A percentile compares a stretch with the other conserved stretches of the same genome.
phyloP scores from a whole-genome alignment of 768 basidiomycete species.

The Dioszegia aurantiaca region DNA sequence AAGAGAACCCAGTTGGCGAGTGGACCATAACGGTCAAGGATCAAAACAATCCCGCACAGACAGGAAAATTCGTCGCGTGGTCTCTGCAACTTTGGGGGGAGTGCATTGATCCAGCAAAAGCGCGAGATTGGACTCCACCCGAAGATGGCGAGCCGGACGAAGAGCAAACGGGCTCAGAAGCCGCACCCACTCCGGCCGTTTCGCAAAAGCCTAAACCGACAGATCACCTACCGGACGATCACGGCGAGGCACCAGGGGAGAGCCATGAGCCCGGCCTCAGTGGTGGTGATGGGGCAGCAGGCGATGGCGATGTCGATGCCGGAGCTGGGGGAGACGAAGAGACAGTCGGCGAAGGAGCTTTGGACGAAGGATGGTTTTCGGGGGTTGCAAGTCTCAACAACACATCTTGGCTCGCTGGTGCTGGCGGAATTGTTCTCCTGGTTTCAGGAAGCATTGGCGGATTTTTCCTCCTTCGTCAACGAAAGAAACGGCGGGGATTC shows the following conservation, averaged over 20 bases:
- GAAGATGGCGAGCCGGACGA: conserved; percentile 52
- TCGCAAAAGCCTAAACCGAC: conserved; percentile 81
- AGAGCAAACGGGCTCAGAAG: conserved; percentile 49
- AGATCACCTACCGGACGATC: conserved; percentile 78
- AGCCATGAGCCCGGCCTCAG: conserved; percentile 62
- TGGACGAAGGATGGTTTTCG: conserved; percentile 48
- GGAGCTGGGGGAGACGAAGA: conserved; percentile 10
- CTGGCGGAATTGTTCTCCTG: conserved; percentile 70
- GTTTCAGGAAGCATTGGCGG: conserved; percentile 68
- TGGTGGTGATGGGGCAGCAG: conserved; percentile 21
- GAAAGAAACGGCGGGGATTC: conserved; percentile 49
- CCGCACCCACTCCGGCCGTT: conserved; percentile 52
- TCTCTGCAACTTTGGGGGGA: conserved; percentile 90
- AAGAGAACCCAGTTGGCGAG: conserved; percentile 80
- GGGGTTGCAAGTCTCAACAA: conserved; percentile 55
- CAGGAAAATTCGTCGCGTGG: conserved; percentile 79
- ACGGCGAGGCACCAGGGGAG: conserved; percentile 74
- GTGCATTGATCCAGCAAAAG: conserved; percentile 67
- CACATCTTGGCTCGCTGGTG: conserved; percentile 87
- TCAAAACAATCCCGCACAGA: conserved; percentile 61
- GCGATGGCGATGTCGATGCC: neutral
- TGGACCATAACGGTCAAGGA: conserved; percentile 90
- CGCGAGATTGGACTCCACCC: conserved; percentile 58
- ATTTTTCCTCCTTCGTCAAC: conserved; percentile 75
- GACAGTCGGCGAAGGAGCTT: conserved; percentile 19